Evolutionary conservation across 768 basidiomycete genomes (phyloP).

Genomic region (Termitomyces sp.): DNA sequence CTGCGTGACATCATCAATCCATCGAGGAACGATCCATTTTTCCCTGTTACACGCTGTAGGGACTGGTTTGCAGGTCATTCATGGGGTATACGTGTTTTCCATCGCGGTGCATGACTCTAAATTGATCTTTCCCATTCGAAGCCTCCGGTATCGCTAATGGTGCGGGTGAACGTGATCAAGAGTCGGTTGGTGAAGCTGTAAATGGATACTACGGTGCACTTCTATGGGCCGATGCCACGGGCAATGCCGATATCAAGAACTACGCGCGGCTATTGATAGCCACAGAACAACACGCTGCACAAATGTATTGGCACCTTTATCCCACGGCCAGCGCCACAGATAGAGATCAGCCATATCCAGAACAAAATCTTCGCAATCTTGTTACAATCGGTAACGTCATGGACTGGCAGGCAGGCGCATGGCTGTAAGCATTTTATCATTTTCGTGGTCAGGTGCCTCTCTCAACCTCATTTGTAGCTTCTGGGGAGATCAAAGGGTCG

Average conservation of each 20-base stretch:
- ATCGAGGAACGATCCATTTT: constrained; percentile 27
- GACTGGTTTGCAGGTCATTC: constrained; percentile 38
- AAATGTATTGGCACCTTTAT: constrained; percentile 35
- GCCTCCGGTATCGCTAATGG: constrained; percentile 33
- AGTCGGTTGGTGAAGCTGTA: constrained; percentile 31
- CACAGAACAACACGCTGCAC: constrained; percentile 31
- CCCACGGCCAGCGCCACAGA: constrained; percentile 26
- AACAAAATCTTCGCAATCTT: constrained; percentile 25
- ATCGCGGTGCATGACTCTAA: neutral
- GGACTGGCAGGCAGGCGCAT: constrained; percentile 33
- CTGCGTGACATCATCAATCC: constrained; percentile 33
- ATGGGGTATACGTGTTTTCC: constrained; percentile 24
- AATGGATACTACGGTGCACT: constrained; percentile 35
- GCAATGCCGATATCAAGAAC: constrained; percentile 28
- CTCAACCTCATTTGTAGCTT: constrained; percentile 17
- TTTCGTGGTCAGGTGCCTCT: neutral
- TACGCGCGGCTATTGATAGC: constrained; percentile 31
- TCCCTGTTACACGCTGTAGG: constrained; percentile 27
- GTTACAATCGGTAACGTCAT: constrained; percentile 34
- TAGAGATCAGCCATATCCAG: constrained; percentile 33
- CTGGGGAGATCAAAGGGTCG: constrained; percentile 29
- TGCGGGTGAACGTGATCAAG: constrained; percentile 31
- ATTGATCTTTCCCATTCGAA: constrained; percentile 8
- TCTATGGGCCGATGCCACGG: constrained; percentile 28
- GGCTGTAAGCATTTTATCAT: constrained; percentile 25